These are phyloP conservation scores for Amauroascus niger DNA, from an alignment of 2,329 filamentous ascomycete species.

Conservation along the genomic window DNA sequence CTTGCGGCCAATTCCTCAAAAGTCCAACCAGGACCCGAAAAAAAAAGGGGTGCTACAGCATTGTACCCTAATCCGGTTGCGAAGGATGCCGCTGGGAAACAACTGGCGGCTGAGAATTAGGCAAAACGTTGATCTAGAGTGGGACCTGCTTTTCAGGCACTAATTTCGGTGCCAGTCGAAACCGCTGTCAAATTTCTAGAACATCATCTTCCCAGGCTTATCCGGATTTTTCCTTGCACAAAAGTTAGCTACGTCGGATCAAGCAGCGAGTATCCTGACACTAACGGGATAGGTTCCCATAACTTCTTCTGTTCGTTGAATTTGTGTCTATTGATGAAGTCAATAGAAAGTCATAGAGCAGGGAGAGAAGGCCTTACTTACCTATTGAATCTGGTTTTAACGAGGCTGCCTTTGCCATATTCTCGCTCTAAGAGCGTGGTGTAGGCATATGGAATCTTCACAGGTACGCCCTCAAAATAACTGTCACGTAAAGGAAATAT, in stretches of 20 bases:
- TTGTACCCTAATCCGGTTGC: too few species aligned
- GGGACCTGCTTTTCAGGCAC: too few species aligned
- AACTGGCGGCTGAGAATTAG: too few species aligned
- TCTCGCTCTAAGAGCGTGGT: slow-evolving; percentile 45
- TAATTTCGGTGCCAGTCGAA: too few species aligned
- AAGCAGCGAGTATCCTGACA: neutral
- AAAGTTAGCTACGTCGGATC: neutral
- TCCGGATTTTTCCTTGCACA: neutral
- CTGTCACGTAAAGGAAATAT: slow-evolving; percentile 50
- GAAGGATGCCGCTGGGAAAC: too few species aligned
- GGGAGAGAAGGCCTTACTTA: slow-evolving; percentile 18
- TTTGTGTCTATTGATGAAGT: slow-evolving; percentile 22
- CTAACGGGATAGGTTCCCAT: slow-evolving; percentile 23
- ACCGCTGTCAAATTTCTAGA: too few species aligned
- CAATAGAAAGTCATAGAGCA: slow-evolving; percentile 3
- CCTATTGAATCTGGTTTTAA: slow-evolving; percentile 38
- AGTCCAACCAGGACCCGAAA: too few species aligned
- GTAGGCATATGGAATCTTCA: slow-evolving; percentile 50
- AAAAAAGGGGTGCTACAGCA: too few species aligned
- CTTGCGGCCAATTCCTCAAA: too few species aligned
- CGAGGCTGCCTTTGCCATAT: slow-evolving; percentile 44
- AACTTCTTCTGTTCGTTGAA: slow-evolving; percentile 27
- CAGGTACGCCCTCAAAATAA: slow-evolving; percentile 45
- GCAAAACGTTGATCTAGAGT: too few species aligned
- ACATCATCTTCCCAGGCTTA: neutral